phyloP scores from a whole-genome alignment of 441 rosid species.

The Melastoma candidum region DNA sequence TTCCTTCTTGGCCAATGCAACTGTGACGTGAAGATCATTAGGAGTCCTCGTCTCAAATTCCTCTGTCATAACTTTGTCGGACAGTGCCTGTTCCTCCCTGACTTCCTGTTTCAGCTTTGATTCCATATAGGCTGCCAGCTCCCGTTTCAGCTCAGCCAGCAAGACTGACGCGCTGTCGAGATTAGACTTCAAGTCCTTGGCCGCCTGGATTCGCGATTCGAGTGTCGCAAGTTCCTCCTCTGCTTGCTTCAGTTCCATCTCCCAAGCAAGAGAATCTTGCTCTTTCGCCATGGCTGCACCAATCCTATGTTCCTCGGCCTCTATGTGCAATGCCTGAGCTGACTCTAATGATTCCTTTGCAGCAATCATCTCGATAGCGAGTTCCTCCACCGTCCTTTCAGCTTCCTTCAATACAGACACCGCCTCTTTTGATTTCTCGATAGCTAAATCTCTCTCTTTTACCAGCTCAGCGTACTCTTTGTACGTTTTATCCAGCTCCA shows the following conservation, averaged over 20 bases:
- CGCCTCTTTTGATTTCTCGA: slow-evolving; percentile 67
- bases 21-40: slow-evolving; percentile 42
- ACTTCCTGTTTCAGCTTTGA: slow-evolving; percentile 54
- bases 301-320: too few species aligned
- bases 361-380: too few species aligned
- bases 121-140: slow-evolving; percentile 79
- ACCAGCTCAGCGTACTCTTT: slow-evolving; percentile 47
- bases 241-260: too few species aligned
- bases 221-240: too few species aligned
- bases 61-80: slow-evolving; percentile 19
- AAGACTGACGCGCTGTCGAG: slow-evolving; percentile 34
- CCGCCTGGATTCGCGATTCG: too few species aligned
- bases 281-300: too few species aligned
- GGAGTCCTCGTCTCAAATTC: slow-evolving; percentile 30
- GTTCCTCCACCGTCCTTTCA: too few species aligned
- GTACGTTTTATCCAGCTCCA: slow-evolving; percentile 45
- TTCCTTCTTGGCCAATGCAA: slow-evolving; percentile 71
- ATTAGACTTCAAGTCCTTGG: too few species aligned
- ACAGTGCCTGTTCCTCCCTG: slow-evolving; percentile 9
- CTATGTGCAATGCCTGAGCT: too few species aligned
- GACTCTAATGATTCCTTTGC: too few species aligned
- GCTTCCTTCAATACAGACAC: slow-evolving; percentile 38
- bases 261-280: too few species aligned
- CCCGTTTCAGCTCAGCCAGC: slow-evolving; percentile 69
- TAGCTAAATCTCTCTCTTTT: slow-evolving; percentile 46